Conservation (phyloP, 2,329 filamentous ascomycete genomes). For the Alternaria rosae region DNA sequence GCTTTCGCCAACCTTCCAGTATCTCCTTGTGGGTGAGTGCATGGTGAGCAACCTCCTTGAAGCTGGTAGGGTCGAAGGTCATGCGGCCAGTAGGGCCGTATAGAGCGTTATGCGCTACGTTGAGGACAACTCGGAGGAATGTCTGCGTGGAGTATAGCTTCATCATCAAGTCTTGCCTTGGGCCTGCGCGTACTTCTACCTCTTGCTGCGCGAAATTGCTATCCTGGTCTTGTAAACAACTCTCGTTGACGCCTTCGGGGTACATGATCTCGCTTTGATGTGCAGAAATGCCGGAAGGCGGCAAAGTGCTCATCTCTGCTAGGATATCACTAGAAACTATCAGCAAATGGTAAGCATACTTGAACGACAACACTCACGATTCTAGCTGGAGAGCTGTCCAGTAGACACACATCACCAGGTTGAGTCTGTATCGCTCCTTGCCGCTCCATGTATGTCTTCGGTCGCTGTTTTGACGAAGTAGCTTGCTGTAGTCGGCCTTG, state of each 20-base stretch:
- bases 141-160: slow-evolving; percentile 69
- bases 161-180: slow-evolving; percentile 55
- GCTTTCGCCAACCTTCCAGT: slow-evolving; percentile 62
- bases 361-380: slow-evolving; percentile 61
- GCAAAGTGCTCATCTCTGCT: slow-evolving; percentile 75
- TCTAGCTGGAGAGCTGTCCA: slow-evolving; percentile 96
- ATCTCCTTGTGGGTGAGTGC: slow-evolving; percentile 50
- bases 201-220: slow-evolving; percentile 12
- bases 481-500: slow-evolving; percentile 60
- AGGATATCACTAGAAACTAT: slow-evolving; percentile 75
- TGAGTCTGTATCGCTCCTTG: slow-evolving; percentile 44
- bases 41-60: slow-evolving; percentile 39
- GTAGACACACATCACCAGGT: slow-evolving; percentile 70
- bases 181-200: slow-evolving; percentile 15
- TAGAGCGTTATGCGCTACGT: slow-evolving; percentile 62
- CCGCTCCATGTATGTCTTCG: slow-evolving; percentile 17
- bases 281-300: slow-evolving; percentile 66
- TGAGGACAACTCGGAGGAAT: slow-evolving; percentile 64
- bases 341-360: neutral
- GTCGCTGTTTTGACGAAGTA: slow-evolving; percentile 32
- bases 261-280: slow-evolving; percentile 70
- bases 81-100: slow-evolving; percentile 54
- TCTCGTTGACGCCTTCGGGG: slow-evolving; percentile 65
- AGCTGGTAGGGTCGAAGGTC: slow-evolving; percentile 44
- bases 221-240: slow-evolving; percentile 27